Evolutionary conservation across 495 filamentous ascomycete species (phyloP), one percentile per base, ranked within the genome.

Genomic region (Neurospora sp.): DNA sequence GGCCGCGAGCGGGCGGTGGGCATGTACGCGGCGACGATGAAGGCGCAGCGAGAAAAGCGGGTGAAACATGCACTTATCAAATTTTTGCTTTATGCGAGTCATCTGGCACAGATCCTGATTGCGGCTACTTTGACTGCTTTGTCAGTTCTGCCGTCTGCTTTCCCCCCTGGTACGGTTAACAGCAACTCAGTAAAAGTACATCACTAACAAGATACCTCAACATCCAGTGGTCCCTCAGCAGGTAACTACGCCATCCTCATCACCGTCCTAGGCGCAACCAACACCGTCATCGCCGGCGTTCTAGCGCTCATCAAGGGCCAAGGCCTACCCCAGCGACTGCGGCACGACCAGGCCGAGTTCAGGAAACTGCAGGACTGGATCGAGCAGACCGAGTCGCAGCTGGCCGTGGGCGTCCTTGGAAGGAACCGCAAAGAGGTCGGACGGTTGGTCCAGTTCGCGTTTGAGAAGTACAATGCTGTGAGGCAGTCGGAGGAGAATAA

Each of bases 201-300:
- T n/a, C n/a, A n/a, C 41, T 42, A 3, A 44, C 41, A 18, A 44
- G 41, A 44, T 6, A 8, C n/a, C 44, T 22, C 2, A 8, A n/a
- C 8, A 10, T 27, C 31, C 10, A 77, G 76, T 27, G 85, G 85
- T 0, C 81, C 85, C 3, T 73, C 74, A 14, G 84, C 83, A 3
- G 80, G 75, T 0, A 71, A 80, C 18, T 80, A 85, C 72, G 74
- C 79, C 18, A 47, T 77, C 3, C 69, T 76, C 38, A 83, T 87
- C 65, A 87, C 85, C 2, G 42, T 83, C 20, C 78, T 86, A 4
- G 85, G 85, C 8, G 85, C 83, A 1, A 22, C 83, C 70, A 87
- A 86, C 73, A 87, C 85, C 1, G 79, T 85, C n/a, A 75, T 87
- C 8, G 85, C 85, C 8, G 85, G 85, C 16, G 37, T 86, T 0